Percentiles rank a stretch among this genome's conserved stretches.
phyloP scores from a whole-genome alignment of 2,329 filamentous ascomycete species.

The Colletotrichum costaricense region DNA sequence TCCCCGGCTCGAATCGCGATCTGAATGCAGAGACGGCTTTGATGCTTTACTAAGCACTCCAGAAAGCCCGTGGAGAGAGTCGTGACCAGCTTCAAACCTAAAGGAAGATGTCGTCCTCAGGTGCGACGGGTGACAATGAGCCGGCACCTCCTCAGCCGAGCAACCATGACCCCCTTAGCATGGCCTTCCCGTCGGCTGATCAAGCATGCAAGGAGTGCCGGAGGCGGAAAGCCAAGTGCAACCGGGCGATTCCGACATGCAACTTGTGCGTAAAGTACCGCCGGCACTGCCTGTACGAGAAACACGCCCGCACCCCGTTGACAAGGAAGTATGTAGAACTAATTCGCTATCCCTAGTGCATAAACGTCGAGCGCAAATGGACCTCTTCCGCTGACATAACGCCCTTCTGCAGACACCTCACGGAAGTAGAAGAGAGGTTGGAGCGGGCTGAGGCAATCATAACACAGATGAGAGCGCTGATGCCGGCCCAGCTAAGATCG shows the following conservation, averaged over 20 bases:
- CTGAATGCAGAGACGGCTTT: too few relatives aligned
- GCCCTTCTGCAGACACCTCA: constrained; percentile 47
- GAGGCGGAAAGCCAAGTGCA: constrained; percentile 52
- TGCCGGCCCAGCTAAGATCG: constrained; percentile 41
- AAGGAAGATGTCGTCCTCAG: constrained; percentile 14
- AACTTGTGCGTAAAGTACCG: constrained; percentile 54
- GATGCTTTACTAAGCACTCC: too few relatives aligned
- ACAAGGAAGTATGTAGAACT: constrained; percentile 52
- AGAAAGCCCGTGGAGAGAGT: too few relatives aligned
- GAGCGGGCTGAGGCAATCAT: constrained; percentile 47
- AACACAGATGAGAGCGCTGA: constrained; percentile 42
- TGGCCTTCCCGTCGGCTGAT: constrained; percentile 41
- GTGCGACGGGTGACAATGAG: neutral
- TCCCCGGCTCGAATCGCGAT: too few relatives aligned
- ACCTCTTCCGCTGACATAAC: neutral
- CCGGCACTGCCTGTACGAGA: constrained; percentile 60
- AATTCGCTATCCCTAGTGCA: neutral
- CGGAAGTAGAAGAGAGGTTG: constrained; percentile 55
- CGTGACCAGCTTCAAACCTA: too few relatives aligned
- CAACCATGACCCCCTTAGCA: constrained; percentile 27
- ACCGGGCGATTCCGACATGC: constrained; percentile 50
- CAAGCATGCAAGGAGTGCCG: constrained; percentile 55
- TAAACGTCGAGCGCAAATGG: too few relatives aligned
- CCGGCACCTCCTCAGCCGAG: neutral
- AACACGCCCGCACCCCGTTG: constrained; percentile 58